These are phyloP conservation scores for Pseudogymnoascus sp. DNA, from an alignment of 2,329 filamentous ascomycete species.

Conservation along the genomic window DNA sequence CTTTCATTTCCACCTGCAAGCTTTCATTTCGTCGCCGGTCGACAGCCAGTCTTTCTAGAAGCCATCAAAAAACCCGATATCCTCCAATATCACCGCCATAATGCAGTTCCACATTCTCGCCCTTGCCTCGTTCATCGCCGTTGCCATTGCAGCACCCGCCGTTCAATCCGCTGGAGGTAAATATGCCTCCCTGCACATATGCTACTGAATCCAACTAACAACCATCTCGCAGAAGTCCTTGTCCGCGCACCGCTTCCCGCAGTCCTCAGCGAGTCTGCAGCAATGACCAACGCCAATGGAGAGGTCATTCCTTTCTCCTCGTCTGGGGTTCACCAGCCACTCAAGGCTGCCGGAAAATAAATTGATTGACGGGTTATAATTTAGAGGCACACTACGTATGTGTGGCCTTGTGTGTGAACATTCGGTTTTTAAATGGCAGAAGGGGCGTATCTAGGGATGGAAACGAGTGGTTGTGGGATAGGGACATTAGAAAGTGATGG, in stretches of 20 bases:
- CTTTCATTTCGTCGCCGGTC: neutral
- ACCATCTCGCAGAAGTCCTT: neutral
- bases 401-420: neutral
- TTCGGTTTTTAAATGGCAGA: neutral
- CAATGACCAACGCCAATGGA: neutral
- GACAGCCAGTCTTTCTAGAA: slow-evolving; percentile 4
- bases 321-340: neutral
- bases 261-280: neutral
- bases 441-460: neutral
- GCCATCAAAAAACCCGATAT: neutral
- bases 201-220: neutral
- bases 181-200: neutral
- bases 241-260: neutral
- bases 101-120: slow-evolving; percentile 2
- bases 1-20: neutral
- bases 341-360: neutral
- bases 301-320: neutral
- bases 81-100: neutral
- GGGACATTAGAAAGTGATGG: neutral
- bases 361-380: neutral
- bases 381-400: neutral
- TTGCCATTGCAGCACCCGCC: neutral
- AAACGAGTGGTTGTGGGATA: neutral
- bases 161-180: neutral
- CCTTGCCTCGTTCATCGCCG: neutral